Conservation (phyloP, 2,329 filamentous ascomycete species). For the Penicillium sp. region DNA sequence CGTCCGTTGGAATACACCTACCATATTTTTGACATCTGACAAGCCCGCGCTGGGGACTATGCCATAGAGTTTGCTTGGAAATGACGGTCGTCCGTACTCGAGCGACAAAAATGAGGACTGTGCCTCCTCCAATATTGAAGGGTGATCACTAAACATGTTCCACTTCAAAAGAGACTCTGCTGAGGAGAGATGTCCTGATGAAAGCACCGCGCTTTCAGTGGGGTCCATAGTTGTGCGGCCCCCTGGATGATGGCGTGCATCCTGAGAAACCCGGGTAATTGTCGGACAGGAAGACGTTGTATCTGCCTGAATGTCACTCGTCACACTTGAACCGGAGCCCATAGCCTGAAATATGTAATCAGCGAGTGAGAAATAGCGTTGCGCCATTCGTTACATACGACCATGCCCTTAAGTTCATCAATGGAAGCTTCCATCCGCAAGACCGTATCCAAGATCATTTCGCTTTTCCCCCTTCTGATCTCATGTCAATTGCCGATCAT, state of each 20-base stretch:
- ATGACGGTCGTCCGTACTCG: neutral
- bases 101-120: slow-evolving; percentile 4
- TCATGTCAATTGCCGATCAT: neutral
- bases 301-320: neutral
- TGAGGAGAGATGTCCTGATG: slow-evolving; percentile 10
- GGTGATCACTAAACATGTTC: neutral
- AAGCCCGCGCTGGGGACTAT: slow-evolving; percentile 6
- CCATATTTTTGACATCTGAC: slow-evolving; percentile 6
- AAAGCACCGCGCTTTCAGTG: slow-evolving; percentile 9
- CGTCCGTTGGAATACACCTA: slow-evolving; percentile 7
- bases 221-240: slow-evolving; percentile 2
- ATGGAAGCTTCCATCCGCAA: slow-evolving; percentile 10
- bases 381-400: neutral
- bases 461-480: slow-evolving; percentile 7
- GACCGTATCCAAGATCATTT: slow-evolving; percentile 12
- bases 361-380: neutral
- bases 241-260: slow-evolving; percentile 3
- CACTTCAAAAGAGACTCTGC: slow-evolving; percentile 11
- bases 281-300: neutral
- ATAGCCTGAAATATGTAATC: neutral
- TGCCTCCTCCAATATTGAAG: slow-evolving; percentile 1
- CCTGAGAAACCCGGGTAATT: neutral
- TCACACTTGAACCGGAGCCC: neutral
- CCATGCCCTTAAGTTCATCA: slow-evolving; percentile 9
- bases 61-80: slow-evolving; percentile 4